Conservation (phyloP, 768 basidiomycete genomes). For the Paxillus rubicundulus region DNA sequence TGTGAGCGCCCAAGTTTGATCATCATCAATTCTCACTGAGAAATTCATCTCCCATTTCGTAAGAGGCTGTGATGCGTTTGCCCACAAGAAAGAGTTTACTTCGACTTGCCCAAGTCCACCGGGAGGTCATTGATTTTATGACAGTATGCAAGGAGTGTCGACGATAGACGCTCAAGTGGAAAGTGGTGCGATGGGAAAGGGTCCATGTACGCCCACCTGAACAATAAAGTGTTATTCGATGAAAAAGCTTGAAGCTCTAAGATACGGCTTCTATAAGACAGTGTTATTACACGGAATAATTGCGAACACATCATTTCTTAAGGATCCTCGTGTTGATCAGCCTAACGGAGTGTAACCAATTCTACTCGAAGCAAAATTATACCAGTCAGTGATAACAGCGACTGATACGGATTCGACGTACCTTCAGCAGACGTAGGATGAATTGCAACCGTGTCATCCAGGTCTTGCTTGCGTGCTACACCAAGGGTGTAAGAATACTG, state of each 20-base stretch:
- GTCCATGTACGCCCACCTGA: too few relatives aligned
- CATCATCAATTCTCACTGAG: background rate
- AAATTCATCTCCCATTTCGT: background rate
- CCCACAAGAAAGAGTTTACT: too few relatives aligned
- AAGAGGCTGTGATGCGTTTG: too few relatives aligned
- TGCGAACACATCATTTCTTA: background rate
- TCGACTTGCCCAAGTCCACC: too few relatives aligned
- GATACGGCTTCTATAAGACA: background rate
- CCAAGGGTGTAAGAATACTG: background rate
- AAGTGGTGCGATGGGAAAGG: too few relatives aligned
- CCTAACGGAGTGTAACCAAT: slow-evolving; percentile 53
- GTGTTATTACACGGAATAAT: background rate
- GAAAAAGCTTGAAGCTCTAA: too few relatives aligned
- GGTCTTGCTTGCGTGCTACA: slow-evolving; percentile 68
- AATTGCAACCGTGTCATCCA: slow-evolving; percentile 89
- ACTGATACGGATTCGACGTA: slow-evolving; percentile 32
- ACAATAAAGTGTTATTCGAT: too few relatives aligned
- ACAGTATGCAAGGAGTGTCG: too few relatives aligned
- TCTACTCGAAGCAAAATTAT: slow-evolving; percentile 34
- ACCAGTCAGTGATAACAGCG: slow-evolving; percentile 15
- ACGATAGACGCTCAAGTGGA: too few relatives aligned
- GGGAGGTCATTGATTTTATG: too few relatives aligned
- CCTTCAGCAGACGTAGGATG: slow-evolving; percentile 87
- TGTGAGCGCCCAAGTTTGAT: slow-evolving; percentile 5
- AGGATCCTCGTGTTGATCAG: background rate